Base-by-base conservation (phyloP, 2,329 filamentous ascomycete species). In the Arachnopeziza araneosa region DNA sequence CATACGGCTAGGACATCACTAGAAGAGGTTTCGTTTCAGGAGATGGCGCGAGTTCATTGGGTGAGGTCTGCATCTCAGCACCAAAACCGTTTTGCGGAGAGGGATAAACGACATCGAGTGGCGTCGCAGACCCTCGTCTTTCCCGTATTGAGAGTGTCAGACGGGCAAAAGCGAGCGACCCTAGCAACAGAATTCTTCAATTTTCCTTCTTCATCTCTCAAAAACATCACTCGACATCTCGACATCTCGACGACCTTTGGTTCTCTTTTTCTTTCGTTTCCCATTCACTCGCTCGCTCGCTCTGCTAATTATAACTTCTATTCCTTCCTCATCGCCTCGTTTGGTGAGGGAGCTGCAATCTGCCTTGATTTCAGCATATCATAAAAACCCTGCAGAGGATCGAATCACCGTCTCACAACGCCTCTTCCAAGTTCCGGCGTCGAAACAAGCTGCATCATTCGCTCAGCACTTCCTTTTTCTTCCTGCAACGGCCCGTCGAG, bases 401-500 rank as follows among this genome's bases (percentile, higher is more conserved):
- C 36, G 36, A 44, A 44, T 44, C 36, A 44, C 2, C 36, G 36
- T 44, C 36, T 17, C 17, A 14, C 36, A 44, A 17, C 36, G 36
- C 36, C 36, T 12, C 36, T 44, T 44, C 36, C 36, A 44, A 44
- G 36, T 12, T 44, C 17, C 36, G 36, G 36, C 36, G 17, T 44
- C 36, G 36, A 44, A 44, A 44, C 36, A 17, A 12, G 36, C 36
- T 17, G 10, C 36, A 30, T 54, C 52, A 54, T 54, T 54, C 52
- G 52, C 52, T 53, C 58, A 36, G 36, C 36, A 44, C 10, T 19
- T 6, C 21, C 53, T 49, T 50, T 22, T 50, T 54, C 57, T 30
- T 21, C 24, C 55, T 55, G 58, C 52, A 51, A 36, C 54, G 53
- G 50, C 50, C 54, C 56, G 51, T 57, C 58, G 58, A 58, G 36